Evolutionary conservation across 345 rosid genomes (phyloP).

Genomic region (Eucalyptus regnans): DNA sequence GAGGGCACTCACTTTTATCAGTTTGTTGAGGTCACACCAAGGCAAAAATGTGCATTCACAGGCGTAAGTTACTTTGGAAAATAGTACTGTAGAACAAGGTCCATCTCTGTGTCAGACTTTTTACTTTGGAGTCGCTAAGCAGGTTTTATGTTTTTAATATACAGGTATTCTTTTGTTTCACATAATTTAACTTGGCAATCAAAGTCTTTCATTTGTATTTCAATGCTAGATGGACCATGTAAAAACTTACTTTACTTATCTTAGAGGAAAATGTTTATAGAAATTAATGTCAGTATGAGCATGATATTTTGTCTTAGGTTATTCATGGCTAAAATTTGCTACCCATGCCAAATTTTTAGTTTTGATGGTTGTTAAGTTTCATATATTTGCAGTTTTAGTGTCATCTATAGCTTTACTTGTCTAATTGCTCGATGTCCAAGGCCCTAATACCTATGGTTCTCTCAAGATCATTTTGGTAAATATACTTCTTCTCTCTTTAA

Average conservation of each 20-base stretch:
- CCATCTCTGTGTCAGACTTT: background rate
- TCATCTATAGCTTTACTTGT: background rate
- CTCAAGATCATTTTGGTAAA: background rate
- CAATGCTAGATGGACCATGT: background rate
- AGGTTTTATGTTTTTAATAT: background rate
- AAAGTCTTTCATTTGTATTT: background rate
- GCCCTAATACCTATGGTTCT: background rate
- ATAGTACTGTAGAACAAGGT: background rate
- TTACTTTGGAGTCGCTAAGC: background rate
- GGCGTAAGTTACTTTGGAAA: background rate
- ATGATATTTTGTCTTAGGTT: background rate
- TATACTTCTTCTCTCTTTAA: background rate
- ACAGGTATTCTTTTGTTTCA: background rate
- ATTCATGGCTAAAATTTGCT: background rate
- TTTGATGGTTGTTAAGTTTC: background rate
- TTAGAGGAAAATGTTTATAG: background rate
- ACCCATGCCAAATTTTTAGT: background rate
- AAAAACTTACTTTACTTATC: background rate
- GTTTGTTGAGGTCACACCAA: background rate
- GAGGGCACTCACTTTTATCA: background rate
- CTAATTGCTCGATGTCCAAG: background rate
- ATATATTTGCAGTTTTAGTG: background rate
- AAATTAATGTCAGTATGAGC: background rate
- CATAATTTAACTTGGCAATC: background rate
- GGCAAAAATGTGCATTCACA: background rate